Conservation (phyloP, 1,284 basidiomycete species). For the Calocybe gambosa region DNA sequence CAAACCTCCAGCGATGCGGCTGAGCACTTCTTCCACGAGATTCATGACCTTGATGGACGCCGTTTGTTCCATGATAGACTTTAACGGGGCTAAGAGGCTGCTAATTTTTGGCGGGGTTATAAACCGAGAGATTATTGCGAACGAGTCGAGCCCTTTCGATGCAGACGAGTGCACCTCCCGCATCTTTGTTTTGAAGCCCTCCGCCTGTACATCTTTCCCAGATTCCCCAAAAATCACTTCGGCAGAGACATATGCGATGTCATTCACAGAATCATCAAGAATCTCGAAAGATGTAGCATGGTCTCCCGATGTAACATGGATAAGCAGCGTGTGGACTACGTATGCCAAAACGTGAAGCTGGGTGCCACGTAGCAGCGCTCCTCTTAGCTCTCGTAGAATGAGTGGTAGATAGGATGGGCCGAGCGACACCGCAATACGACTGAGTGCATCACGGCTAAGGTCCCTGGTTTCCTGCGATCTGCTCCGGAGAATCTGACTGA, state of each 20-base stretch:
- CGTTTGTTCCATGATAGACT: constrained; percentile 84
- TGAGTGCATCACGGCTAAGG: constrained; percentile 78
- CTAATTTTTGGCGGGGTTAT: constrained; percentile 76
- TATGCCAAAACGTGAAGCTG: constrained; percentile 93
- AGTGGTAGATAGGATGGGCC: constrained; percentile 73
- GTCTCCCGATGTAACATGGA: constrained; percentile 68
- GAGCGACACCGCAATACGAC: constrained; percentile 73
- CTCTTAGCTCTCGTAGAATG: constrained; percentile 77
- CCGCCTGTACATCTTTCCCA: constrained; percentile 82
- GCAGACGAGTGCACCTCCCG: constrained; percentile 80
- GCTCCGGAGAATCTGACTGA: constrained; percentile 86
- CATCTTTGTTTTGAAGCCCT: constrained; percentile 94
- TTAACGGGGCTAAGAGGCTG: constrained; percentile 73
- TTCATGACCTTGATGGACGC: constrained; percentile 79
- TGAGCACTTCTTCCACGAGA: constrained; percentile 85
- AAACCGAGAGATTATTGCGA: constrained; percentile 73
- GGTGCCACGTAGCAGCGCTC: constrained; percentile 83
- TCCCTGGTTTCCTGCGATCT: constrained; percentile 94
- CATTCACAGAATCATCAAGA: constrained; percentile 75
- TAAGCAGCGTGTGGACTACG: constrained; percentile 77
- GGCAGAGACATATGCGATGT: constrained; percentile 76
- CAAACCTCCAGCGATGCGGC: constrained; percentile 78
- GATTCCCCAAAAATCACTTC: constrained; percentile 96
- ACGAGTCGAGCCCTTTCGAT: constrained; percentile 80
- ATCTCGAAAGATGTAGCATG: constrained; percentile 47